These are phyloP conservation scores for Alternaria viburni DNA, from an alignment of 2,329 filamentous ascomycete species.

Conservation along the genomic window DNA sequence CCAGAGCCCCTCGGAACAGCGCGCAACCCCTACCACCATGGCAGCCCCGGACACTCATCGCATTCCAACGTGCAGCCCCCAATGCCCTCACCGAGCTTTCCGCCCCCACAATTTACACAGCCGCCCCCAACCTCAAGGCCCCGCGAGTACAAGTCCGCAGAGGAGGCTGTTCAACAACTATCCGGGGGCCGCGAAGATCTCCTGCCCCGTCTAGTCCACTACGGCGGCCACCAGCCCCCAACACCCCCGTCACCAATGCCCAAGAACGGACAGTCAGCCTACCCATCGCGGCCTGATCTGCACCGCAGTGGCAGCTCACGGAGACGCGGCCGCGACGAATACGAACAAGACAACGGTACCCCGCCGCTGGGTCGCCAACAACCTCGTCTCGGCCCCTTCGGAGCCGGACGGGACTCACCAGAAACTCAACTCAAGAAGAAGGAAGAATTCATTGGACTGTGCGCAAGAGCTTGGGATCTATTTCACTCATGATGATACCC, in stretches of 20 bases:
- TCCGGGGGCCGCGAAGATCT: constrained; percentile 92
- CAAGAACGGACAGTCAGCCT: constrained; percentile 42
- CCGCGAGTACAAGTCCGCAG: constrained; percentile 91
- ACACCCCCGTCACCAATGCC: constrained; percentile 83
- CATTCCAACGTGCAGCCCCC: constrained; percentile 71
- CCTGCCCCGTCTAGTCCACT: constrained; percentile 92
- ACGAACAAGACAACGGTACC: constrained; percentile 84
- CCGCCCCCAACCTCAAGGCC: constrained; percentile 64
- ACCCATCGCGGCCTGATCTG: constrained; percentile 36
- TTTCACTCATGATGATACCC: constrained; percentile 76
- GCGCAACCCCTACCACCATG: constrained; percentile 62
- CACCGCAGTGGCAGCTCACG: constrained; percentile 67
- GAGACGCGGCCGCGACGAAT: constrained; percentile 84
- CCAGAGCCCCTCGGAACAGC: constrained; percentile 71
- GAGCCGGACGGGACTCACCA: constrained; percentile 80
- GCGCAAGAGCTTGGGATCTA: constrained; percentile 91
- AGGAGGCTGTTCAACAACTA: constrained; percentile 90
- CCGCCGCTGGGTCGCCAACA: constrained; percentile 76
- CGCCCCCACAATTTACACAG: constrained; percentile 57
- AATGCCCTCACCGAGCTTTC: constrained; percentile 78
- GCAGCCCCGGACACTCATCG: constrained; percentile 68
- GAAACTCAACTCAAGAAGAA: constrained; percentile 86
- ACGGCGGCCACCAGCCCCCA: constrained; percentile 90
- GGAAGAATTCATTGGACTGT: constrained; percentile 87
- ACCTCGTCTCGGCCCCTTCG: constrained; percentile 67